phyloP scores from a whole-genome alignment of 106 monocot species.

The Hemerocallis citrina region DNA sequence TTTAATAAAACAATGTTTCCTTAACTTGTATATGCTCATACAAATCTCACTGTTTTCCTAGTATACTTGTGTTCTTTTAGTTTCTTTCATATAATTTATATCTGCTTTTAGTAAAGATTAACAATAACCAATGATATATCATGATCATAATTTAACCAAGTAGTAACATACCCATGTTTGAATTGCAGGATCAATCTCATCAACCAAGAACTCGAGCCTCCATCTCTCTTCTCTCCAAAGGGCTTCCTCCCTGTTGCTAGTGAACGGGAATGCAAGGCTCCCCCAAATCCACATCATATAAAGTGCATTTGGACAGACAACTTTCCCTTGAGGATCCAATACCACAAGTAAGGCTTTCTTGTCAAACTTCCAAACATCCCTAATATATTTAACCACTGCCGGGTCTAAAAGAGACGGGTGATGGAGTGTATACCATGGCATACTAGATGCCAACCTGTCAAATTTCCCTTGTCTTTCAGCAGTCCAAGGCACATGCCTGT shows the following conservation, averaged over 20 bases:
- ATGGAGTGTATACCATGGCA: conserved; percentile 67
- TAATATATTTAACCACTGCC: conserved; percentile 38
- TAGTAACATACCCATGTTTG: conserved; percentile 32
- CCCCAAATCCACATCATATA: conserved; percentile 97
- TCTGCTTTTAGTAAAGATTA: too few relatives aligned
- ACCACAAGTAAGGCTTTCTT: conserved; percentile 73
- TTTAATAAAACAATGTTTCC: too few relatives aligned
- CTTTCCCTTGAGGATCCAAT: conserved; percentile 68
- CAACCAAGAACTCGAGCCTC: conserved; percentile 68
- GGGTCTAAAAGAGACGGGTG: conserved; percentile 46
- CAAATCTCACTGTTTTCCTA: too few relatives aligned
- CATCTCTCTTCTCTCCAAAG: conserved; percentile 83
- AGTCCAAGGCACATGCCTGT: conserved; percentile 42
- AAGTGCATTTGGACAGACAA: conserved; percentile 64
- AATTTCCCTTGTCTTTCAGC: conserved; percentile 28
- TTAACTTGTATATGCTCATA: too few relatives aligned
- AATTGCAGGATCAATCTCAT: conserved; percentile 64
- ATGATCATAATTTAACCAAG: not conserved
- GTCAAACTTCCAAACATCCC: conserved; percentile 61
- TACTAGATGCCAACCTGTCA: conserved; percentile 23
- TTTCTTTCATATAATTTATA: too few relatives aligned
- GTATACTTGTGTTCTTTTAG: too few relatives aligned
- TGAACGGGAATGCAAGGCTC: conserved; percentile 70
- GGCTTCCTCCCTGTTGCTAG: conserved; percentile 59
- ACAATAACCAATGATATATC: not conserved